A percentile compares a stretch with the other conserved stretches of the same genome.
phyloP scores from a whole-genome alignment of 345 rosid species.

The Brassica juncea region DNA sequence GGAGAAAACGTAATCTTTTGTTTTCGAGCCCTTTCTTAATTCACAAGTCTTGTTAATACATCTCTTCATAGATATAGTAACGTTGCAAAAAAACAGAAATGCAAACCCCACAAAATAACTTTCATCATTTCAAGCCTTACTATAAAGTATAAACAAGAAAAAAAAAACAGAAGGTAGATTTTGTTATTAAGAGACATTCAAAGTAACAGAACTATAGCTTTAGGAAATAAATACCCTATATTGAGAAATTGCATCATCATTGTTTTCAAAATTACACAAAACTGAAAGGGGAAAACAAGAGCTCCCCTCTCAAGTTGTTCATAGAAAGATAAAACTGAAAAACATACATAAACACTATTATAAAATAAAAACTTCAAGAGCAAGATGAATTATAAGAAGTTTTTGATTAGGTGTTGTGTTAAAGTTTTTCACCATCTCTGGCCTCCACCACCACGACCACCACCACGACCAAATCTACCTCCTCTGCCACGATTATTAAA shows the following conservation, averaged over 20 bases:
- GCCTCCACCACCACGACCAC: slow-evolving; percentile 46
- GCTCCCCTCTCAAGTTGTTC: slow-evolving; percentile 18
- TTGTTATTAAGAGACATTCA: no score
- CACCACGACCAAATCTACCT: slow-evolving; percentile 36
- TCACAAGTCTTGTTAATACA: neutral
- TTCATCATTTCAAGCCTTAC: no score
- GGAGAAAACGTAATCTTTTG: slow-evolving; percentile 15
- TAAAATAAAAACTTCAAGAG: slow-evolving; percentile 1
- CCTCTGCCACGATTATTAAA: slow-evolving; percentile 44
- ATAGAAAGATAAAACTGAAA: neutral
- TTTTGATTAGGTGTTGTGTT: neutral
- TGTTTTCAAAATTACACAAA: slow-evolving; percentile 38
- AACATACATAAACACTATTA: slow-evolving; percentile 2
- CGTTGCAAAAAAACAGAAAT: neutral
- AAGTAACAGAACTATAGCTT: neutral
- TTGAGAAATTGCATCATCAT: slow-evolving; percentile 26
- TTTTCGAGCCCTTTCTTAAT: neutral
- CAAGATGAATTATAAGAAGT: neutral
- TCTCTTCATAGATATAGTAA: neutral
- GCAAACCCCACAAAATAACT: neutral
- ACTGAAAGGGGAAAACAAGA: slow-evolving; percentile 22
- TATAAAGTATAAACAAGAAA: no score
- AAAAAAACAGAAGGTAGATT: no score
- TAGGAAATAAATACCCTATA: neutral
- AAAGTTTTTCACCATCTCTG: slow-evolving; percentile 31